Evolutionary conservation across 768 basidiomycete genomes (phyloP).

Genomic region (Boletus tomentosulus): DNA sequence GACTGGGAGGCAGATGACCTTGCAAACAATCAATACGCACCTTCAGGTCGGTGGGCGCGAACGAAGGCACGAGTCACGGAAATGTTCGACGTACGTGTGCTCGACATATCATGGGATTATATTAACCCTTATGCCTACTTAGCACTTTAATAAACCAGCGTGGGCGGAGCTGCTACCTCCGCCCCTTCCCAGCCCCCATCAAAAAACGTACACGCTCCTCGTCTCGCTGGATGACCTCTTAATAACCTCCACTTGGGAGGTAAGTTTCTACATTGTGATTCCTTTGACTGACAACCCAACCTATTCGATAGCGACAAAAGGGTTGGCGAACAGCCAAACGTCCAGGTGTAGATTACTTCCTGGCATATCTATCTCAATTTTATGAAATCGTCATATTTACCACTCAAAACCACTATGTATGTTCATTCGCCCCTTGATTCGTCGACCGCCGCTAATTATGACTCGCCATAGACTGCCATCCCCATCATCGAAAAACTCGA

Average conservation of each 20-base stretch:
- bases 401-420: slow-evolving; percentile 79
- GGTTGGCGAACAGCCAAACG: slow-evolving; percentile 98
- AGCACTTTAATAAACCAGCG: slow-evolving; percentile 92
- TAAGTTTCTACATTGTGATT: slow-evolving; percentile 40
- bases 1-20: too few relatives aligned
- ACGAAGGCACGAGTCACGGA: slow-evolving; percentile 59
- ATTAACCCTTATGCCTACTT: slow-evolving; percentile 27
- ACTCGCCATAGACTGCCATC: slow-evolving; percentile 64
- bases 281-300: neutral
- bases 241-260: slow-evolving; percentile 93
- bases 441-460: neutral
- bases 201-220: slow-evolving; percentile 89
- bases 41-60: slow-evolving; percentile 60
- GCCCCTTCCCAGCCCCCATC: slow-evolving; percentile 73
- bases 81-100: slow-evolving; percentile 59
- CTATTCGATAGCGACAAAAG: slow-evolving; percentile 63
- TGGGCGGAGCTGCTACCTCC: slow-evolving; percentile 92
- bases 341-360: slow-evolving; percentile 97
- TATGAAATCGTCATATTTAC: slow-evolving; percentile 98
- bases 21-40: slow-evolving; percentile 32
- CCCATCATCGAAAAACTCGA: slow-evolving; percentile 93
- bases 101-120: neutral
- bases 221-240: slow-evolving; percentile 90
- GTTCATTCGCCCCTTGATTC: slow-evolving; percentile 27
- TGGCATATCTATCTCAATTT: slow-evolving; percentile 95